These are phyloP conservation scores for Claviceps purpurea DNA, from an alignment of 2,329 filamentous ascomycete genomes.

Conservation along the genomic window DNA sequence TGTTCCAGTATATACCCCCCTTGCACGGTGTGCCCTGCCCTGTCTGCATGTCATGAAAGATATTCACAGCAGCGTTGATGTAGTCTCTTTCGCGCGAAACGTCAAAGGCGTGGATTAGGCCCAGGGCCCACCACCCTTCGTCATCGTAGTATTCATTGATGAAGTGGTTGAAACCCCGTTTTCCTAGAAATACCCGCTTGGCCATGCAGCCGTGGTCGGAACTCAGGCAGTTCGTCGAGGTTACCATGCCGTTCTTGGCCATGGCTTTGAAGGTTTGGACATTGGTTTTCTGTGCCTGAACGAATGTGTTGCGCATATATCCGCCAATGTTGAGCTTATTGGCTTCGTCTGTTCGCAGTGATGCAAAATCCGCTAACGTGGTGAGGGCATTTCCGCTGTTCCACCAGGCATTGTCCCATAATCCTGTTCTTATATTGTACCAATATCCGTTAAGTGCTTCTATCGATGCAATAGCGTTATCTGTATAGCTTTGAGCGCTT, in stretches of 20 bases:
- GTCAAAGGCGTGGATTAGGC: slow-evolving; percentile 43
- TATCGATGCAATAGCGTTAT: slow-evolving; percentile 20
- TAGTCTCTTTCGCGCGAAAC: slow-evolving; percentile 37
- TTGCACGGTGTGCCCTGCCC: slow-evolving; percentile 34
- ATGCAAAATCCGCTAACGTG: slow-evolving; percentile 41
- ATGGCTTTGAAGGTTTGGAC: slow-evolving; percentile 26
- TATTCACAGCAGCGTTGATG: slow-evolving; percentile 35
- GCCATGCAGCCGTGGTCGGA: slow-evolving; percentile 15
- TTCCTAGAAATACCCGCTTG: slow-evolving; percentile 20
- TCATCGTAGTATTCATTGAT: slow-evolving; percentile 45
- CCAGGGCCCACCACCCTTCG: slow-evolving; percentile 51
- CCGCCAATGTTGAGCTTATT: slow-evolving; percentile 25
- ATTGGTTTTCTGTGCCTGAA: slow-evolving; percentile 27
- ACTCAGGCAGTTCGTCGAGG: slow-evolving; percentile 24
- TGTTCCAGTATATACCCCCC: slow-evolving; percentile 45
- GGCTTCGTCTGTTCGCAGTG: slow-evolving; percentile 19
- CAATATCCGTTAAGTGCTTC: slow-evolving; percentile 38
- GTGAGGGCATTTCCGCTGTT: slow-evolving; percentile 57
- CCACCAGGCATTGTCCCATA: slow-evolving; percentile 61
- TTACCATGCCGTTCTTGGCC: slow-evolving; percentile 20
- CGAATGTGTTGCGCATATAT: slow-evolving; percentile 31
- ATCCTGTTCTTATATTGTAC: slow-evolving; percentile 46
- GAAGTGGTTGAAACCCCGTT: slow-evolving; percentile 25
- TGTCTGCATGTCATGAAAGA: slow-evolving; percentile 43
- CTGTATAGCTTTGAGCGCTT: slow-evolving; percentile 17